Evolutionary conservation across 768 basidiomycete genomes (phyloP).

Genomic region (Cyclocybe cylindracea): DNA sequence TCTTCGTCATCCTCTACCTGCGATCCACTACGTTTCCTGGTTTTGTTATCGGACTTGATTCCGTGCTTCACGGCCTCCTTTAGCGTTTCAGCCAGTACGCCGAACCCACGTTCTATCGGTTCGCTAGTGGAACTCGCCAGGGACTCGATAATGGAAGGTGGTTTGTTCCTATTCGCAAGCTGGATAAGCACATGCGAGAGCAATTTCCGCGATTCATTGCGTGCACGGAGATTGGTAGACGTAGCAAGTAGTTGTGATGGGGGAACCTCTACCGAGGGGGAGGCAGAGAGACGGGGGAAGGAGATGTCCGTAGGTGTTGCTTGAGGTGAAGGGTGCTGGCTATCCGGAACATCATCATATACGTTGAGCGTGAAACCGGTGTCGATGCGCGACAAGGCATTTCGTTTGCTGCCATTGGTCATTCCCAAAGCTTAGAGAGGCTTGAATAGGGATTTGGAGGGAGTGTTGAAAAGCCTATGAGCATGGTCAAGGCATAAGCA

Average conservation of each 20-base stretch:
- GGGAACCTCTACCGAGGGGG: background rate
- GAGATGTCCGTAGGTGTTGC: background rate
- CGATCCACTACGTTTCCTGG: constrained; percentile 9
- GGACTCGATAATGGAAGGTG: constrained; percentile 51
- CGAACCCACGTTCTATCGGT: constrained; percentile 33
- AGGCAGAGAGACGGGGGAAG: constrained; percentile 1
- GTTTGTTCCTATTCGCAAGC: constrained; percentile 56
- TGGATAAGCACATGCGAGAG: constrained; percentile 64
- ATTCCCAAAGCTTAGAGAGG: background rate
- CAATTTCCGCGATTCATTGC: constrained; percentile 69
- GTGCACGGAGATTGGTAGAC: constrained; percentile 39
- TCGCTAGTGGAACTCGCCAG: constrained; percentile 28
- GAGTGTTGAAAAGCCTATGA: too few relatives aligned
- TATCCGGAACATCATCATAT: constrained; percentile 19
- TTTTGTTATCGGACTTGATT: constrained; percentile 23
- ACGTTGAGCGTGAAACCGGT: constrained; percentile 22
- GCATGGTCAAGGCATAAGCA: too few relatives aligned
- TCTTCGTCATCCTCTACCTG: constrained; percentile 44
- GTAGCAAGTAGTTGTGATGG: constrained; percentile 4
- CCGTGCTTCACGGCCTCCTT: constrained; percentile 43
- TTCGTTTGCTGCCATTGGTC: constrained; percentile 5
- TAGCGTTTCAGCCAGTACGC: constrained; percentile 44
- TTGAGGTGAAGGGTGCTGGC: constrained; percentile 1
- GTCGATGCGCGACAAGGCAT: constrained; percentile 16
- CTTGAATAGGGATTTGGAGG: background rate